phyloP scores from a whole-genome alignment of 1,139 yeast species.

The Suhomyces bolitotheri region DNA sequence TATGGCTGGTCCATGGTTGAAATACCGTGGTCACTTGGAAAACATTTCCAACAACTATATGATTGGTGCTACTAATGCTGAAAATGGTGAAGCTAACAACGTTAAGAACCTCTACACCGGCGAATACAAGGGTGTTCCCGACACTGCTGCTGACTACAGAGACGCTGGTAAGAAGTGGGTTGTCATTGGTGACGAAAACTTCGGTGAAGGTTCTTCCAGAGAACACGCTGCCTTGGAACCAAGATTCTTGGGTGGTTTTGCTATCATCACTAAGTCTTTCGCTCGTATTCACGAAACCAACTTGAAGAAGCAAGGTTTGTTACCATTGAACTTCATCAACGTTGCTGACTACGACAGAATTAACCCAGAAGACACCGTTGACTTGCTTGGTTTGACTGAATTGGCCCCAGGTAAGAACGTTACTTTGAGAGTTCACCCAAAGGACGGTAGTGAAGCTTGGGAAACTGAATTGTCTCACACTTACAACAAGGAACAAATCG shows the following conservation, averaged over 20 bases:
- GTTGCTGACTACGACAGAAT: conserved; percentile 93
- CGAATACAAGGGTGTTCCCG: conserved; percentile 93
- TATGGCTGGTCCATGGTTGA: conserved; percentile 99
- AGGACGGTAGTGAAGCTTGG: conserved; percentile 82
- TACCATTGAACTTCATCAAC: conserved; percentile 91
- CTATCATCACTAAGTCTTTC: conserved; percentile 94
- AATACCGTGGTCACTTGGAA: conserved; percentile 99
- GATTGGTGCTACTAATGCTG: conserved; percentile 99
- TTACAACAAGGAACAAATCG: conserved; percentile 93
- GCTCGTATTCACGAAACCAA: conserved; percentile 78
- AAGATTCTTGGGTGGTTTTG: conserved; percentile 98
- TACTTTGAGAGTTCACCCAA: conserved; percentile 86
- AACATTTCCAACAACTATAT: conserved; percentile 98
- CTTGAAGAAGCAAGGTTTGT: conserved; percentile 48
- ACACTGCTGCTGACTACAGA: conserved; percentile 93
- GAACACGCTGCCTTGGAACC: conserved; percentile 99
- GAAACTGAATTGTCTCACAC: conserved; percentile 91
- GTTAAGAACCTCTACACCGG: conserved; percentile 91
- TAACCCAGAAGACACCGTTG: conserved; percentile 86
- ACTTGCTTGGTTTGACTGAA: conserved; percentile 78
- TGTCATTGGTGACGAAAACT: conserved; percentile 98
- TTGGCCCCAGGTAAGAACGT: conserved; percentile 94
- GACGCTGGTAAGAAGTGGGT: conserved; percentile 93
- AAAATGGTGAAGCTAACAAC: conserved; percentile 92
- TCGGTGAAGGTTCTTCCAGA: conserved; percentile 99